Percentiles rank a stretch among this genome's conserved stretches.
Evolutionary conservation across 805 yeast species (phyloP).

Genomic region (Saccharomyces cerevisiae): DNA sequence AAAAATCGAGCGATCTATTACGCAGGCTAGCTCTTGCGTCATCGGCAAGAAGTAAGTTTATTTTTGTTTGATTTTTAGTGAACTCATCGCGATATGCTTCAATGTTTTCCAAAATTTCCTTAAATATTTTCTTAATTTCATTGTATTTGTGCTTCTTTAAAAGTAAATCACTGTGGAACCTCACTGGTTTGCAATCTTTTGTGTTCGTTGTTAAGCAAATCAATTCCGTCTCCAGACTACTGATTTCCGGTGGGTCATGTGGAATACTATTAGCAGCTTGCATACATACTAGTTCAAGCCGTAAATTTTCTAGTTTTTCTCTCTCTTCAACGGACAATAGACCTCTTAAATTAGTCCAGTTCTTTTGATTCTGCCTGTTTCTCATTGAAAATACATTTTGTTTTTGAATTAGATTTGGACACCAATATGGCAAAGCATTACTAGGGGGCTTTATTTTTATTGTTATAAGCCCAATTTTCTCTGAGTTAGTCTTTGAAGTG

Average conservation of each 20-base stretch:
- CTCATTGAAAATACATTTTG: constrained; percentile 22
- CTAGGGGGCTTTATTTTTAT: constrained; percentile 21
- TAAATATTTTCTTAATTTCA: constrained; percentile 14
- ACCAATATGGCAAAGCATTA: constrained; percentile 27
- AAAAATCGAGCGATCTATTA: constrained; percentile 1
- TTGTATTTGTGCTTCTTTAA: constrained; percentile 8
- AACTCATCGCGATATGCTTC: neutral
- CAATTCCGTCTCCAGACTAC: constrained; percentile 14
- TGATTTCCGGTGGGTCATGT: constrained; percentile 16
- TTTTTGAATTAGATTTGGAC: constrained; percentile 25
- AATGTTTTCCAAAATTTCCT: constrained; percentile 1
- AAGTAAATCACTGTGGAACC: constrained; percentile 7
- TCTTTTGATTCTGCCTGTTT: constrained; percentile 20
- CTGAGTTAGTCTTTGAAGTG: neutral
- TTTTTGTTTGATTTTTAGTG: neutral
- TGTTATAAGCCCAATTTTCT: constrained; percentile 19
- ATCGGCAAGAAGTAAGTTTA: neutral
- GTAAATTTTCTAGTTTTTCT: constrained; percentile 14
- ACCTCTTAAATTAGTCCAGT: constrained; percentile 17
- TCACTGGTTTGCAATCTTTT: constrained; percentile 28
- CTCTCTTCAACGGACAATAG: constrained; percentile 19
- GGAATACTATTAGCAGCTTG: constrained; percentile 14
- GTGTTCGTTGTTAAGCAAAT: constrained; percentile 25
- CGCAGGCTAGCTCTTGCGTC: neutral
- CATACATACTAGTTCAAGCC: constrained; percentile 17